Percentiles rank a stretch among this genome's conserved stretches.
phyloP scores from a whole-genome alignment of 1,284 basidiomycete genomes.

The Boletus sp. region DNA sequence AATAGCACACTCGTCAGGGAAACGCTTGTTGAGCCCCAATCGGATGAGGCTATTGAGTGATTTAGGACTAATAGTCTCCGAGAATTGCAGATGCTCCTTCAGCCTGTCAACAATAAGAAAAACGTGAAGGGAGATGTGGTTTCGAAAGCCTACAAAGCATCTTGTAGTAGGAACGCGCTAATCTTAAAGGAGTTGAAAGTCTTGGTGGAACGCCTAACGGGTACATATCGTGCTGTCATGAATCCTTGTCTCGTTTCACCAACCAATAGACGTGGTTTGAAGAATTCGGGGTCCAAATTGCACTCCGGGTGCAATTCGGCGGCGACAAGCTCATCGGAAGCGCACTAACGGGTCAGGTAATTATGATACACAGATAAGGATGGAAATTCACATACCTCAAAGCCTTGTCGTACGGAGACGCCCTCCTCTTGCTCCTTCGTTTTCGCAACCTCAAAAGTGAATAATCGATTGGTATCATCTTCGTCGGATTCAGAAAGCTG shows the following conservation, averaged over 20 bases:
- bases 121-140: neutral
- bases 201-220: conserved; percentile 15
- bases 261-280: conserved; percentile 31
- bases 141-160: conserved; percentile 19
- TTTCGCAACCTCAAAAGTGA: conserved; percentile 54
- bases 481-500: conserved; percentile 31
- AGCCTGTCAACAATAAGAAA: conserved; percentile 23
- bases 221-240: conserved; percentile 29
- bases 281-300: conserved; percentile 20
- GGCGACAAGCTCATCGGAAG: conserved; percentile 13
- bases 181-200: conserved; percentile 6
- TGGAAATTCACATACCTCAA: conserved; percentile 31
- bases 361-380: neutral
- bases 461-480: conserved; percentile 45
- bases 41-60: conserved; percentile 32
- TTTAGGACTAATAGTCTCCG: conserved; percentile 24
- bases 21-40: conserved; percentile 33
- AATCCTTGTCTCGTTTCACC: conserved; percentile 37
- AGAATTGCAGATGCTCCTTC: conserved; percentile 29
- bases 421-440: conserved; percentile 57
- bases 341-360: conserved; percentile 14
- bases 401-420: conserved; percentile 40
- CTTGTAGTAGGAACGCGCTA: conserved; percentile 16
- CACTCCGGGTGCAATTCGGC: conserved; percentile 21
- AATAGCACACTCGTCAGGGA: conserved; percentile 21